phyloP scores from a whole-genome alignment of 495 filamentous ascomycete genomes.

The Penicillium goetzii region DNA sequence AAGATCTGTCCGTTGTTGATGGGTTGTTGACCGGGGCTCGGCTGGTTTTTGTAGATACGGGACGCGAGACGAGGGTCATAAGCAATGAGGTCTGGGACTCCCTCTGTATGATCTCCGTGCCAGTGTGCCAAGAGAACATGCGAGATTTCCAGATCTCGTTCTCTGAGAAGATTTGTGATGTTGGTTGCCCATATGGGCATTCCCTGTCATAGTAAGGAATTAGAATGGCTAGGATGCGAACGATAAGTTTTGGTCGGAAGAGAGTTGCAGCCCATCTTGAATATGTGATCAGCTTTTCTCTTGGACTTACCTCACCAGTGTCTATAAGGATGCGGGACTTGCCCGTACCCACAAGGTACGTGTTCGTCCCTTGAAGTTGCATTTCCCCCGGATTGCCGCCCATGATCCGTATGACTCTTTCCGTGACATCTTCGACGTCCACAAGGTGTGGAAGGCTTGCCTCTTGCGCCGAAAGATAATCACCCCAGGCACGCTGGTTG shows the following conservation, averaged over 20 bases:
- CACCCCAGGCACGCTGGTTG: conserved; percentile 49
- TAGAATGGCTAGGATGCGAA: background rate
- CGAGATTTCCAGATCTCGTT: conserved; percentile 52
- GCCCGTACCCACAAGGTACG: conserved; percentile 74
- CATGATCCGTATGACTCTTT: conserved; percentile 50
- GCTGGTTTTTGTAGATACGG: conserved; percentile 49
- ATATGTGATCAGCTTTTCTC: background rate
- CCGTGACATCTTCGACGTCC: conserved; percentile 47
- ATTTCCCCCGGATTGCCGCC: conserved; percentile 72
- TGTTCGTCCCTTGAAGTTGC: conserved; percentile 69
- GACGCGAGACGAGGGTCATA: conserved; percentile 49
- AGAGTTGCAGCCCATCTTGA: background rate
- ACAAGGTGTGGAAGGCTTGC: conserved; percentile 35
- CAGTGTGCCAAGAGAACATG: conserved; percentile 75
- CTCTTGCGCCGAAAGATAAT: conserved; percentile 44
- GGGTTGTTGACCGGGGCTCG: conserved; percentile 49
- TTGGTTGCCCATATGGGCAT: conserved; percentile 37
- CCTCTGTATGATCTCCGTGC: conserved; percentile 79
- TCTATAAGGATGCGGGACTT: conserved; percentile 66
- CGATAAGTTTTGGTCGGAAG: background rate
- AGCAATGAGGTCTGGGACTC: conserved; percentile 63
- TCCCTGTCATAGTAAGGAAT: conserved; percentile 29
- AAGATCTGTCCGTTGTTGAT: conserved; percentile 47
- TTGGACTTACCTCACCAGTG: conserved; percentile 53
- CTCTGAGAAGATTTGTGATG: conserved; percentile 25